Evolutionary conservation across 2,329 filamentous ascomycete species (phyloP), one percentile per base, ranked within the genome.

Genomic region (Hypoxylon sp.): DNA sequence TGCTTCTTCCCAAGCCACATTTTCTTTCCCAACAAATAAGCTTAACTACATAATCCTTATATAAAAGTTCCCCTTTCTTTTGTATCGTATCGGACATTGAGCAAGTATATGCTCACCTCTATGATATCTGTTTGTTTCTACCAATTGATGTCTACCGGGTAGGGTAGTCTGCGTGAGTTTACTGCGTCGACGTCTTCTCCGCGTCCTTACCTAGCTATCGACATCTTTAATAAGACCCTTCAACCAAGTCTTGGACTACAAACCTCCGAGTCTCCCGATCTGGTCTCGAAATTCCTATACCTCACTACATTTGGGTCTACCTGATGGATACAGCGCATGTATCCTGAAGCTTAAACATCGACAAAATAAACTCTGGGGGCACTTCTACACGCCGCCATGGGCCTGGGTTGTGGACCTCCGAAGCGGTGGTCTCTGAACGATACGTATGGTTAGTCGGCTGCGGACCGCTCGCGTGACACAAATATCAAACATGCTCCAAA

Each of bases 391-490:
- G 11, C 36, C 33, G 61, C 46, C 2, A 77, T 77, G 75, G 63
- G 67, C 53, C 64, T 76, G 14, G 30, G 64, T 49, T 67, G 68
- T 45, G 64, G 70, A 38, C 67, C 70, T 38, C 65, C 71, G 8
- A 74, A 72, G 65, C 67, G 70, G 51, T 77, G 75, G 75, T 77
- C 75, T 38, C 65, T 77, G 51, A 69, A 72, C 33, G 75, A 77
- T 69, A 76, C 72, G 9, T 77, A 77, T 66, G 74, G 75, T 77
- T 26, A 65, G 65, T 68, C 9, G 12, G 5, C 69, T 22, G 26
- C 22, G 42, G 36, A 18, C 50, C 8, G 32, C 12, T 8, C 33
- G 16, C 53, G 28, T 53, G 32, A 33, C 30, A 30, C 42, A 38
- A 48, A 16, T 60, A 45, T 60, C 57, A 61, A 24, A 57, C 64